phyloP scores from a whole-genome alignment of 176 grass and related monocot species.

The Echinochloa phyllopogon region DNA sequence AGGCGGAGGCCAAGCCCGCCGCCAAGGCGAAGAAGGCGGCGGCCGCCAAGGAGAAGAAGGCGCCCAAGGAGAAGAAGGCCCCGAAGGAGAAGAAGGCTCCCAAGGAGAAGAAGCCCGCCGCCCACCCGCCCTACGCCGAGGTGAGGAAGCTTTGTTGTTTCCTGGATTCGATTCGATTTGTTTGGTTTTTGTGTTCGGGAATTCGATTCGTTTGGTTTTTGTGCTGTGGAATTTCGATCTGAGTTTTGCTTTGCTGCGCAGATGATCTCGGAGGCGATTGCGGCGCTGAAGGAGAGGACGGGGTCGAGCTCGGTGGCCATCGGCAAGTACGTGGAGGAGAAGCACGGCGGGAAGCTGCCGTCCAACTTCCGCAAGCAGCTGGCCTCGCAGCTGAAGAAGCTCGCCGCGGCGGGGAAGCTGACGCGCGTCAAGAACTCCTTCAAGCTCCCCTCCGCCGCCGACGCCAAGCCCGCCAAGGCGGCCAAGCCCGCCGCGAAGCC shows the following conservation, averaged over 20 bases:
- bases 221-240: background rate
- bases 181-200: background rate
- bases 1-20: background rate
- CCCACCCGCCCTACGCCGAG: constrained; percentile 80
- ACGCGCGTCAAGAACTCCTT: constrained; percentile 79
- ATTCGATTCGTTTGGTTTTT: background rate
- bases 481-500: background rate
- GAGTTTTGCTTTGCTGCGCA: constrained; percentile 12
- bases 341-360: constrained; percentile 62
- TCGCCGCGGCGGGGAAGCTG: constrained; percentile 57
- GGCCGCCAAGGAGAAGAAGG: constrained; percentile 7
- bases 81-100: constrained; percentile 51
- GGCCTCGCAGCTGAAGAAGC: constrained; percentile 65
- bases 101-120: constrained; percentile 41
- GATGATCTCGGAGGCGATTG: constrained; percentile 87
- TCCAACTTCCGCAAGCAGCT: constrained; percentile 71
- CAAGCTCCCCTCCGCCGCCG: constrained; percentile 44
- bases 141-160: background rate
- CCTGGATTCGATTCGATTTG: too few relatives aligned
- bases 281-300: constrained; percentile 70
- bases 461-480: background rate
- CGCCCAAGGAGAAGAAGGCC: too few relatives aligned
- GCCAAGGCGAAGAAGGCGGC: constrained; percentile 23
- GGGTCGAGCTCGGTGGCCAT: constrained; percentile 91
- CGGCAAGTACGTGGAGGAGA: constrained; percentile 68